Percentiles rank a stretch among this genome's conserved stretches.
These are phyloP conservation scores for Metarhizium brunneum DNA, from an alignment of 2,329 filamentous ascomycete genomes.

Conservation along the genomic window DNA sequence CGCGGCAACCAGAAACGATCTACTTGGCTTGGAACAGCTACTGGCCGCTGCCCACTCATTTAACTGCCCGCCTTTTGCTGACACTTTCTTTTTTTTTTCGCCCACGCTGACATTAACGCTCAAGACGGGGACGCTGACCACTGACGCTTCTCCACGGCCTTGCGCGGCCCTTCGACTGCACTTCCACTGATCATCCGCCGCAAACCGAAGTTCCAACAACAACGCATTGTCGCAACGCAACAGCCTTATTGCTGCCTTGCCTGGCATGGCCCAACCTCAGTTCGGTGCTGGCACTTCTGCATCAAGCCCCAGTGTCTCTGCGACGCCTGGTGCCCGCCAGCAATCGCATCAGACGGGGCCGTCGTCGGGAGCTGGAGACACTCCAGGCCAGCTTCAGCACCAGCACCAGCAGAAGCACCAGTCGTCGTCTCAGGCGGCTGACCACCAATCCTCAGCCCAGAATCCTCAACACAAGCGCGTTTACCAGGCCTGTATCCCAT, in stretches of 20 bases:
- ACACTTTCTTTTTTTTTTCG: neutral
- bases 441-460: slow-evolving; percentile 3
- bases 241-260: slow-evolving; percentile 3
- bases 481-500: slow-evolving; percentile 55
- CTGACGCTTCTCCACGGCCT: slow-evolving; percentile 9
- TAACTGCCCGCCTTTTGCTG: neutral
- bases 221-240: slow-evolving; percentile 6
- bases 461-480: slow-evolving; percentile 47
- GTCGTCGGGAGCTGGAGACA: slow-evolving; percentile 2
- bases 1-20: neutral
- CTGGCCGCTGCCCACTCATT: neutral
- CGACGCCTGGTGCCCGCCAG: slow-evolving; percentile 8
- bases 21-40: neutral
- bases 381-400: neutral
- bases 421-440: slow-evolving; percentile 6
- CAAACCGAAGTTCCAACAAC: slow-evolving; percentile 20
- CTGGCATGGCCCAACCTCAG: slow-evolving; percentile 13
- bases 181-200: slow-evolving; percentile 18
- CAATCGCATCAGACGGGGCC: slow-evolving; percentile 3
- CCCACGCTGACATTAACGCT: no score
- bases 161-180: slow-evolving; percentile 4
- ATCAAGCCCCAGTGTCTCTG: slow-evolving; percentile 11
- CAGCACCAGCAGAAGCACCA: slow-evolving; percentile 3
- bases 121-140: neutral
- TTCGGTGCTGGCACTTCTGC: slow-evolving; percentile 9